These are phyloP conservation scores for Sporisorium sorghi DNA, from an alignment of 1,284 basidiomycete genomes.

Conservation along the genomic window DNA sequence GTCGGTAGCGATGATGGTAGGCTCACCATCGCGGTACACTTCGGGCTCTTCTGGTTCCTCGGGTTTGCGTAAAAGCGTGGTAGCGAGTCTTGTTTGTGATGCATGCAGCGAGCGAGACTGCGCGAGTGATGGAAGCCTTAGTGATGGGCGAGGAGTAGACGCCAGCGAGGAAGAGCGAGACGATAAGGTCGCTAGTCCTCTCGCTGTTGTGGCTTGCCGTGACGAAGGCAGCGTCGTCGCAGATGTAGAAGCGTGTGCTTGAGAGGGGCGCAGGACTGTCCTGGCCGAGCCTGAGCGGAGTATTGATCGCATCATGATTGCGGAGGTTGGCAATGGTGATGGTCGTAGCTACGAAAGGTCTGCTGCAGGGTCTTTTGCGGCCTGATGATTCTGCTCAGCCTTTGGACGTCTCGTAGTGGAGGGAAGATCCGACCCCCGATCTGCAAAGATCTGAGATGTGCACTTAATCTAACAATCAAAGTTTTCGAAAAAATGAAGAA, in stretches of 20 bases:
- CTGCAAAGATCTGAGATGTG: background rate
- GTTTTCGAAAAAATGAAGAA: background rate
- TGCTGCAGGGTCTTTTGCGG: conserved; percentile 18
- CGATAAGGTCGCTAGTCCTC: conserved; percentile 11
- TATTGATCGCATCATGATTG: conserved; percentile 21
- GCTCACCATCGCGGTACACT: conserved; percentile 52
- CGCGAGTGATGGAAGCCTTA: background rate
- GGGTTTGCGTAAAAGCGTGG: conserved; percentile 46
- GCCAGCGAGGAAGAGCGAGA: background rate
- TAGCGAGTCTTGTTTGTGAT: conserved; percentile 12
- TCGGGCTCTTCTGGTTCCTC: conserved; percentile 61
- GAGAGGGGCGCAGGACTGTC: conserved; percentile 1
- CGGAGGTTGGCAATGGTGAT: background rate
- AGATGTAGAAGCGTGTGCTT: conserved; percentile 15
- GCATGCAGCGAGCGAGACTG: background rate
- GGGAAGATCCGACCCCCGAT: conserved; percentile 17
- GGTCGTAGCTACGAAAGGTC: conserved; percentile 1
- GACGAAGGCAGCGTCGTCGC: conserved; percentile 3
- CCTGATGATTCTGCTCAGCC: conserved; percentile 10
- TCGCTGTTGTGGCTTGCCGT: background rate
- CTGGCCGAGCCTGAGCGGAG: conserved; percentile 15
- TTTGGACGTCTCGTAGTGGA: conserved; percentile 18
- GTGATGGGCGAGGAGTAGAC: background rate
- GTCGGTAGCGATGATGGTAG: conserved; percentile 58
- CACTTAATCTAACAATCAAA: conserved; percentile 12